Percentiles rank a stretch among this genome's conserved stretches.
Conservation (phyloP, 495 filamentous ascomycete genomes). For the Neurospora cerealis region DNA sequence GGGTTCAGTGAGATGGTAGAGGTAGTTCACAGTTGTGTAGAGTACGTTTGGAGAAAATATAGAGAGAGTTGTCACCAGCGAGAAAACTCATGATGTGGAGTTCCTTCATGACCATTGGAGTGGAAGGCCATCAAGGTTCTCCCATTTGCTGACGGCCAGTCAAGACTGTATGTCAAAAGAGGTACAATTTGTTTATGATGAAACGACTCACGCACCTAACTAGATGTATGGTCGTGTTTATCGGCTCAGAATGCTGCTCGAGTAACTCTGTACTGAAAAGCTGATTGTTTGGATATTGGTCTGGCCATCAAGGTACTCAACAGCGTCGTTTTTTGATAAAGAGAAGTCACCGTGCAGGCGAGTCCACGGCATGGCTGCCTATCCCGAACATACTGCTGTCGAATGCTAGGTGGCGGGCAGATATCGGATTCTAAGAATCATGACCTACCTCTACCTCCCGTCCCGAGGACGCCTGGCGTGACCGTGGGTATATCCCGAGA, state of each 20-base stretch:
- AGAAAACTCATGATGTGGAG: neutral
- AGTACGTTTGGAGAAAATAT: neutral
- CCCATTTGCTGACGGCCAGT: neutral
- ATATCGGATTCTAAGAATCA: neutral
- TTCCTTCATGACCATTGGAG: neutral
- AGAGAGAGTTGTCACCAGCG: neutral
- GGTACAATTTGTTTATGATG: neutral
- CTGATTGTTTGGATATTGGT: neutral
- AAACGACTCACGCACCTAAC: neutral
- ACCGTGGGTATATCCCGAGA: neutral
- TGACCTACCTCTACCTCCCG: neutral
- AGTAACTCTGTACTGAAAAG: neutral
- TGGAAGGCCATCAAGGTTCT: neutral
- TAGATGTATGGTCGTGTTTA: neutral
- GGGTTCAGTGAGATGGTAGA: neutral
- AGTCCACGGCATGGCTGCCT: neutral
- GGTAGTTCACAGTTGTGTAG: neutral
- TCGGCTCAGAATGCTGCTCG: neutral
- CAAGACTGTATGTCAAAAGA: neutral
- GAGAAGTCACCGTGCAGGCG: neutral
- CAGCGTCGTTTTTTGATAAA: neutral
- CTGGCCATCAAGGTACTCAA: neutral
- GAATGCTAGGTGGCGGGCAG: neutral
- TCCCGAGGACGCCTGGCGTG: neutral
- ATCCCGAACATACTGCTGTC: neutral